Percentiles rank a stretch among this genome's conserved stretches.
phyloP scores from a whole-genome alignment of 768 basidiomycete species.

The Mycena albidolilacea region DNA sequence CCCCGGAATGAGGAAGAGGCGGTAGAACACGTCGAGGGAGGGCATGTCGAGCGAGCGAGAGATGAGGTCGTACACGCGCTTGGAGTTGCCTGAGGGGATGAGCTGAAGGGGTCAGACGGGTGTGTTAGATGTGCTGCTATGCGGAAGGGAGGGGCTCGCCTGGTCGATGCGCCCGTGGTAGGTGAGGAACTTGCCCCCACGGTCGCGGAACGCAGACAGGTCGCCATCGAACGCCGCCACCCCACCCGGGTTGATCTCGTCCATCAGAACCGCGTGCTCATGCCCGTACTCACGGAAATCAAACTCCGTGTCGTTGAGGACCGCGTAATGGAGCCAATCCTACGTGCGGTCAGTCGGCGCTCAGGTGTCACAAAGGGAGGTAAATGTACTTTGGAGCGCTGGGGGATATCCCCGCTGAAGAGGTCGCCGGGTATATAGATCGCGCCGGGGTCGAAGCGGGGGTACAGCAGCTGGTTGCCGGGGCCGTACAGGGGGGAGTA shows the following conservation, averaged over 20 bases:
- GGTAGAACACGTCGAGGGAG: no score
- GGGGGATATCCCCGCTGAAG: constrained; percentile 21
- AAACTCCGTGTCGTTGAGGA: constrained; percentile 31
- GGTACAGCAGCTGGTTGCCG: constrained; percentile 35
- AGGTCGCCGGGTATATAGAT: not conserved
- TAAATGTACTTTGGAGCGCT: not conserved
- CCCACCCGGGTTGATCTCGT: constrained; percentile 24
- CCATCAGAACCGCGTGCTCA: constrained; percentile 8
- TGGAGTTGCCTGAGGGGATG: no score
- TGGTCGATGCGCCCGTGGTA: constrained; percentile 42
- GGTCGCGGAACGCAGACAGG: constrained; percentile 29
- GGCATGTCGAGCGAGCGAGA: no score
- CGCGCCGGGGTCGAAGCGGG: constrained; percentile 38
- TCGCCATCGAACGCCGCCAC: constrained; percentile 11
- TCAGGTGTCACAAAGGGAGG: not conserved
- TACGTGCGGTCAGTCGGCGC: not conserved
- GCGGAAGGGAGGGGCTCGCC: not conserved
- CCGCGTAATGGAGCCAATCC: constrained; percentile 32
- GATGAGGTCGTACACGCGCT: no score
- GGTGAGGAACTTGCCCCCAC: constrained; percentile 46
- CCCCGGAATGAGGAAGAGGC: no score
- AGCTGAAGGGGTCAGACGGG: no score
- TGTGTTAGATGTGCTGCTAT: no score
- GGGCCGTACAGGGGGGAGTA: constrained; percentile 40
- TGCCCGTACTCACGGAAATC: constrained; percentile 24